phyloP scores from a whole-genome alignment of 176 grass and related monocot species.

The Dendrocalamus sinicus region DNA sequence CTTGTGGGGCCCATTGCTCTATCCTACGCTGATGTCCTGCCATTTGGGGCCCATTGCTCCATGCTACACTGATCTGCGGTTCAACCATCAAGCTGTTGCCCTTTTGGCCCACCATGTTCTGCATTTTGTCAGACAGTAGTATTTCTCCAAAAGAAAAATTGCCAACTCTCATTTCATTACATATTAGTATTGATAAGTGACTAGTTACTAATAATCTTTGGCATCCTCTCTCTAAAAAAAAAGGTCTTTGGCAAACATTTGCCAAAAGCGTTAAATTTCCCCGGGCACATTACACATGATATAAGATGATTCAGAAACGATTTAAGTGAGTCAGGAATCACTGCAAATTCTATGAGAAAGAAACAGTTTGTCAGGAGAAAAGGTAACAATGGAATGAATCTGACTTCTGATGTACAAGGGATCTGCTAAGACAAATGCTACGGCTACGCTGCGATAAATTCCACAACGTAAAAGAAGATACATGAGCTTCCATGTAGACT shows the following conservation, averaged over 20 bases:
- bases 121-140: neutral
- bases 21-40: no score
- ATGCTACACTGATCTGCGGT: no score
- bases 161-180: no score
- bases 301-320: neutral
- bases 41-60: neutral
- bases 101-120: neutral
- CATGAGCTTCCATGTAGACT: constrained; percentile 37
- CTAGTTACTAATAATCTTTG: neutral
- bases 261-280: neutral
- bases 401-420: constrained; percentile 55
- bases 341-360: neutral
- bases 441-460: constrained; percentile 53
- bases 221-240: no score
- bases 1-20: no score
- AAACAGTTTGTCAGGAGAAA: constrained; percentile 2
- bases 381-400: constrained; percentile 74
- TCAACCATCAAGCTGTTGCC: no score
- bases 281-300: neutral
- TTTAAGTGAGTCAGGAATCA: neutral
- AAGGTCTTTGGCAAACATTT: neutral
- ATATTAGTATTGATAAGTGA: neutral
- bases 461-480: constrained; percentile 56
- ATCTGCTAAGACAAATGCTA: constrained; percentile 52
- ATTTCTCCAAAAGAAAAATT: no score